These are phyloP conservation scores for Paramecium caudatum DNA, from an alignment of 73 alveolate genomes.

Conservation along the genomic window DNA sequence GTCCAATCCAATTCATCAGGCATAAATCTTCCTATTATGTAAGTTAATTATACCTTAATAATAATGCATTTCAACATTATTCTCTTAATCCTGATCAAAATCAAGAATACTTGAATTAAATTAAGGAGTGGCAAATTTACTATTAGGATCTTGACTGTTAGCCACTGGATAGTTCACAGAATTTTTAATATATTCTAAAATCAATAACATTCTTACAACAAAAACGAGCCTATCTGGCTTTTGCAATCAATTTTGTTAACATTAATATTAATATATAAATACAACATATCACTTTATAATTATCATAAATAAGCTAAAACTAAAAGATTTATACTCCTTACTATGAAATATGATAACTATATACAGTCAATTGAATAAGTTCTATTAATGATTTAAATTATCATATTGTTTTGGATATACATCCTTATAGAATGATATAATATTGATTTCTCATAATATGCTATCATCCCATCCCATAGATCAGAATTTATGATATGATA, in stretches of 20 bases:
- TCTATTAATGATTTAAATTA: no score
- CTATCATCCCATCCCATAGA: no score
- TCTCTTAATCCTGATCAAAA: slow-evolving; percentile 64
- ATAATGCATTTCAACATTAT: slow-evolving; percentile 62
- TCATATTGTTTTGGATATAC: no score
- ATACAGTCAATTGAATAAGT: no score
- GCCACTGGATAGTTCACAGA: slow-evolving; percentile 36
- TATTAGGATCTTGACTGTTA: slow-evolving; percentile 17
- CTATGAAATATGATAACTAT: no score
- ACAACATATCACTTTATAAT: no score
- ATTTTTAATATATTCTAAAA: slow-evolving; percentile 13
- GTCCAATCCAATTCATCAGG: slow-evolving; percentile 79
- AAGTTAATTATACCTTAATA: slow-evolving; percentile 10
- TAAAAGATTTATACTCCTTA: no score
- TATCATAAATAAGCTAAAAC: no score
- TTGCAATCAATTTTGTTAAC: slow-evolving; percentile 18
- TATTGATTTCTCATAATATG: no score
- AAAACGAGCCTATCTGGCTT: slow-evolving; percentile 24
- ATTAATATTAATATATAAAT: slow-evolving; percentile 4
- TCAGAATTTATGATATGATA: slow-evolving; percentile 41
- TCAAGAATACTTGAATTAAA: slow-evolving; percentile 51
- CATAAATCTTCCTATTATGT: slow-evolving; percentile 52
- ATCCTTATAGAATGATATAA: no score
- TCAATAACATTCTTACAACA: background rate
- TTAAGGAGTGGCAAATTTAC: slow-evolving; percentile 45